Percentiles rank a stretch among this genome's conserved stretches.
phyloP scores from a whole-genome alignment of 371 early-diverging fungal species.

The Capillidium rhysosporum region DNA sequence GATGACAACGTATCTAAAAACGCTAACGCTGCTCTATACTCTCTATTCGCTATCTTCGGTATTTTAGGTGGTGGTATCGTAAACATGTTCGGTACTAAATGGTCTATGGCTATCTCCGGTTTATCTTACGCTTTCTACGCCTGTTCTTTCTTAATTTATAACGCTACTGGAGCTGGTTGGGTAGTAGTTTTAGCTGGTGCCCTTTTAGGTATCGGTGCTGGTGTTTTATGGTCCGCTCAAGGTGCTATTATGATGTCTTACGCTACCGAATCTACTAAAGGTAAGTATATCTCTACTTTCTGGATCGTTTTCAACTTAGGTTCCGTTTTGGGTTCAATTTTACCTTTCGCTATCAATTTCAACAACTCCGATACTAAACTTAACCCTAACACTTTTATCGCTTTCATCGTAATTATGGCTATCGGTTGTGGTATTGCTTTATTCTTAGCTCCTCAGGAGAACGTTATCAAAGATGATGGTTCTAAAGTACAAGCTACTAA shows the following conservation, averaged over 20 bases:
- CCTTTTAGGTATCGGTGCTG: conserved; percentile 36
- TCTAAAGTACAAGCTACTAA: conserved; percentile 24
- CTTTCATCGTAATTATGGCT: conserved; percentile 39
- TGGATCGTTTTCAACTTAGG: conserved; percentile 66
- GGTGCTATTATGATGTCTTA: conserved; percentile 48
- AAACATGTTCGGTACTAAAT: conserved; percentile 30
- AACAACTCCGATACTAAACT: conserved; percentile 17
- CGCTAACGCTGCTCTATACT: conserved; percentile 45
- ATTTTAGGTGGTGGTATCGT: conserved; percentile 36
- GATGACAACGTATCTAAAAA: conserved; percentile 37
- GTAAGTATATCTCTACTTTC: conserved; percentile 51
- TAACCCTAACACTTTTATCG: conserved; percentile 34
- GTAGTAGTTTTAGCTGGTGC: conserved; percentile 36
- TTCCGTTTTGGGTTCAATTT: conserved; percentile 44
- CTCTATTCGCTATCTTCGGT: conserved; percentile 43
- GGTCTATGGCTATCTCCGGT: conserved; percentile 26
- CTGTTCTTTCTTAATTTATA: conserved; percentile 27
- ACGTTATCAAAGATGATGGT: conserved; percentile 40
- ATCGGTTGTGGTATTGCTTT: conserved; percentile 29
- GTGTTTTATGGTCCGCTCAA: conserved; percentile 39
- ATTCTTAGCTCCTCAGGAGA: conserved; percentile 28
- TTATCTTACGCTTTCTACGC: conserved; percentile 30
- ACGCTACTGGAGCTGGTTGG: conserved; percentile 16
- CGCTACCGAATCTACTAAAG: conserved; percentile 43
- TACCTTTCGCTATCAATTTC: conserved; percentile 38